These are phyloP conservation scores for Sordariomycetes sp. DNA, from an alignment of 2,329 filamentous ascomycete genomes.

Conservation along the genomic window DNA sequence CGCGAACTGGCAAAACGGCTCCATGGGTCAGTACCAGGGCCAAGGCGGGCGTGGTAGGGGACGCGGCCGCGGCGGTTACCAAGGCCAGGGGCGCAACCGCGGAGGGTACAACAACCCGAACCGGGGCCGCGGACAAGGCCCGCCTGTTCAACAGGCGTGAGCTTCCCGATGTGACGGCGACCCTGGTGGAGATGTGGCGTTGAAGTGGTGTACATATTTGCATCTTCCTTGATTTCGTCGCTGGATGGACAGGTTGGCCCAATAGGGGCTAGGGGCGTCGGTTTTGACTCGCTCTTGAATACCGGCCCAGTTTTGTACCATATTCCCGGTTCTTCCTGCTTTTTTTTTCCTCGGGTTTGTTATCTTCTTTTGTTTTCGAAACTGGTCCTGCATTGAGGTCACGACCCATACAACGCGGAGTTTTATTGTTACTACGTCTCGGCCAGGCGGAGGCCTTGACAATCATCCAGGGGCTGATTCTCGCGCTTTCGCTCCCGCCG, in stretches of 20 bases:
- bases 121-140: conserved; percentile 12
- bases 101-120: conserved; percentile 10
- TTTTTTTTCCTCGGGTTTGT: neutral
- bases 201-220: neutral
- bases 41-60: conserved; percentile 17
- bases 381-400: neutral
- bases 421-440: neutral
- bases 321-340: neutral
- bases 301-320: conserved; percentile 1
- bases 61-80: conserved; percentile 12
- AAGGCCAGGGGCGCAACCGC: conserved; percentile 7
- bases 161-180: neutral
- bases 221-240: neutral
- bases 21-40: conserved; percentile 16
- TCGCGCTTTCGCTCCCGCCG: neutral
- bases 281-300: neutral
- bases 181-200: neutral
- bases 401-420: neutral
- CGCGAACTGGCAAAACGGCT: conserved; percentile 13
- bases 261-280: neutral
- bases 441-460: too few relatives aligned
- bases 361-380: neutral
- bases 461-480: neutral
- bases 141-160: conserved; percentile 16
- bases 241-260: neutral